phyloP scores from a whole-genome alignment of 768 basidiomycete genomes.

The Boletellus emodensis region DNA sequence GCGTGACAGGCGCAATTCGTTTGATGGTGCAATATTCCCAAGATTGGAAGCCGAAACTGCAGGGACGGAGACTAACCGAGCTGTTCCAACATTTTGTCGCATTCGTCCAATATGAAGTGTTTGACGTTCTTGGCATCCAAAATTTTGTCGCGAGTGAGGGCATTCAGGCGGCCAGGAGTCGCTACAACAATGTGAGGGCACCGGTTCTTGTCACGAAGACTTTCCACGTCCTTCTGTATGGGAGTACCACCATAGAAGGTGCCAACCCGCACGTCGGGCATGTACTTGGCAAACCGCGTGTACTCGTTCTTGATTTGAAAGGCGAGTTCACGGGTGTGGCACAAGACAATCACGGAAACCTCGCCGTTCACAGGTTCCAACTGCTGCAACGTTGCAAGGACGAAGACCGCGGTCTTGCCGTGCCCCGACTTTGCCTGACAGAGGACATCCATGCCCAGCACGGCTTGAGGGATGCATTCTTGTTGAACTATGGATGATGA shows the following conservation, averaged over 20 bases:
- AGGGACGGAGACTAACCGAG: slow-evolving; percentile 90
- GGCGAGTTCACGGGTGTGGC: slow-evolving; percentile 98
- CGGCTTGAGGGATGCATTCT: slow-evolving; percentile 99
- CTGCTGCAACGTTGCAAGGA: slow-evolving; percentile 95
- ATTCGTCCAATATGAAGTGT: slow-evolving; percentile 99
- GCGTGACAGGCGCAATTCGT: slow-evolving; percentile 41
- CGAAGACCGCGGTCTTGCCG: slow-evolving; percentile 98
- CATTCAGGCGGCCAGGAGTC: slow-evolving; percentile 95
- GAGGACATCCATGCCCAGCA: slow-evolving; percentile 98
- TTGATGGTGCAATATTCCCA: slow-evolving; percentile 41
- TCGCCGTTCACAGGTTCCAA: slow-evolving; percentile 98
- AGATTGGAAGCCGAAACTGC: slow-evolving; percentile 63
- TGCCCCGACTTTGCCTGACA: slow-evolving; percentile 99
- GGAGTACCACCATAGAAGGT: slow-evolving; percentile 98
- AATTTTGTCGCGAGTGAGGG: slow-evolving; percentile 91
- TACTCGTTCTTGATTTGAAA: slow-evolving; percentile 99
- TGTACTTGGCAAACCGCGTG: slow-evolving; percentile 98
- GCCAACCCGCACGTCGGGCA: slow-evolving; percentile 96
- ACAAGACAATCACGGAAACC: slow-evolving; percentile 95
- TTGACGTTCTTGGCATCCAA: slow-evolving; percentile 95
- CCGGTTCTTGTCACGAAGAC: slow-evolving; percentile 91
- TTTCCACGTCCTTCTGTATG: slow-evolving; percentile 89
- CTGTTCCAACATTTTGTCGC: slow-evolving; percentile 99
- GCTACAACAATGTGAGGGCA: slow-evolving; percentile 99
- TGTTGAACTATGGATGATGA: slow-evolving; percentile 74